Base-by-base conservation (phyloP, 73 alveolate genomes). In the Urostyla sp. region DNA sequence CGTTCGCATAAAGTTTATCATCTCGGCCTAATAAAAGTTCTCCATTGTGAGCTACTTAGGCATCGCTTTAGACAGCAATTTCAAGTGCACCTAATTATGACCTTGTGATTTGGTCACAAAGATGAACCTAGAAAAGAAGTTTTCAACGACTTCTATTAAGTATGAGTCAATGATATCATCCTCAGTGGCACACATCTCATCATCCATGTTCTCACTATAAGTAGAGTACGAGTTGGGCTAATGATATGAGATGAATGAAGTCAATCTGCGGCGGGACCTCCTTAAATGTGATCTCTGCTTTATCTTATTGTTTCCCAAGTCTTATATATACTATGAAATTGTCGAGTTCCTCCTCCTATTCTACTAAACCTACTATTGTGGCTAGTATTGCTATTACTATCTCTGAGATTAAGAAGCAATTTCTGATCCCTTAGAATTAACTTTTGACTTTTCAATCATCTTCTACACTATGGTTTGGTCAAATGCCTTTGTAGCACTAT, bases 51-150 rank as follows among this genome's bases (percentile, higher is more conserved):
- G 24, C 57, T 54, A 32, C 1, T 8, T 11, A 18, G 85, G 85
- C 24, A 73, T 23, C 15, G 85, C 69, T 16, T 59, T 24, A 24
- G 53, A 48, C 40, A 59, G 21, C 4, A 50, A 34, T 23, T 20
- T 73, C 4, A 73, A 43, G 24, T 73, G 43, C 15, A 73, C 54
- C 26, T 73, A 36, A 11, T 73, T 54, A 52, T 73, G 67, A 1
- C 74, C 69, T 48, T 51, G 28, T 24, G 50, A 27, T 21, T 73
- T 54, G n/a, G 69, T 52, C 1, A 73, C 85, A 34, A 73, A 48
- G 37, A 73, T 54, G 45, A 73, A 73, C 24, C 85, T 24, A 15
- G 40, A 52, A 0, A 73, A 23, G 40, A 73, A 73, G 20, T 73
- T 54, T 6, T 73, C 85, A 21, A 73, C 27, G 0, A 73, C 6